phyloP scores from a whole-genome alignment of 2,329 filamentous ascomycete genomes.

The Pleurostoma richardsiae region DNA sequence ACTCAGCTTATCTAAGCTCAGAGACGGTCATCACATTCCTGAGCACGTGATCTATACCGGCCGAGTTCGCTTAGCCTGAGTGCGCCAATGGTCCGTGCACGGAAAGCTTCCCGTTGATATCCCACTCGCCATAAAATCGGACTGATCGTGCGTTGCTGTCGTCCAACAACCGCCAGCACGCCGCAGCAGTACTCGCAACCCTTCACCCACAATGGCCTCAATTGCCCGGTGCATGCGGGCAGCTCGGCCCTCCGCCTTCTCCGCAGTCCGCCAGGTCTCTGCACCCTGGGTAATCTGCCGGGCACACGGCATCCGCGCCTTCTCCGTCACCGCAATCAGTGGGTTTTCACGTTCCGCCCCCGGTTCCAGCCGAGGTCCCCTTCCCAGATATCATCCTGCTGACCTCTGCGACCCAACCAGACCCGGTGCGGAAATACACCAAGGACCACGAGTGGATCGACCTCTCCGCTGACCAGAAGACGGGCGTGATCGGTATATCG shows the following conservation, averaged over 20 bases:
- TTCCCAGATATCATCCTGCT: conserved; percentile 5
- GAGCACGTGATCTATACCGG: no score
- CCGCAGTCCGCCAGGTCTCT: conserved; percentile 29
- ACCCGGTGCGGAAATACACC: conserved; percentile 77
- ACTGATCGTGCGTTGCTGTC: no score
- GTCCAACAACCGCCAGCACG: no score
- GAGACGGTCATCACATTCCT: no score
- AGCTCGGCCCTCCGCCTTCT: conserved; percentile 39
- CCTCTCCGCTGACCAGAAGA: conserved; percentile 74
- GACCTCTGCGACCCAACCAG: conserved; percentile 28
- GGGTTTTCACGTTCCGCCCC: conserved; percentile 14
- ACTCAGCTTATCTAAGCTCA: no score
- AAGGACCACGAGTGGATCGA: conserved; percentile 99
- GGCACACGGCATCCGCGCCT: conserved; percentile 33
- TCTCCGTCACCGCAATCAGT: conserved; percentile 41
- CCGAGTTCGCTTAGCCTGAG: no score
- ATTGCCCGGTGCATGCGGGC: conserved; percentile 51
- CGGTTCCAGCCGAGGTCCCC: neutral
- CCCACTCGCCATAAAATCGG: no score
- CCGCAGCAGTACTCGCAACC: neutral
- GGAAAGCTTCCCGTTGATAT: no score
- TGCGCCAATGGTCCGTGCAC: no score
- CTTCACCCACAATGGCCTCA: conserved; percentile 48
- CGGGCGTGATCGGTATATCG: conserved; percentile 79
- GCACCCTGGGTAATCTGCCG: conserved; percentile 25